phyloP scores from a whole-genome alignment of 2,329 filamentous ascomycete genomes.

The Aspergillus viridinutans region DNA sequence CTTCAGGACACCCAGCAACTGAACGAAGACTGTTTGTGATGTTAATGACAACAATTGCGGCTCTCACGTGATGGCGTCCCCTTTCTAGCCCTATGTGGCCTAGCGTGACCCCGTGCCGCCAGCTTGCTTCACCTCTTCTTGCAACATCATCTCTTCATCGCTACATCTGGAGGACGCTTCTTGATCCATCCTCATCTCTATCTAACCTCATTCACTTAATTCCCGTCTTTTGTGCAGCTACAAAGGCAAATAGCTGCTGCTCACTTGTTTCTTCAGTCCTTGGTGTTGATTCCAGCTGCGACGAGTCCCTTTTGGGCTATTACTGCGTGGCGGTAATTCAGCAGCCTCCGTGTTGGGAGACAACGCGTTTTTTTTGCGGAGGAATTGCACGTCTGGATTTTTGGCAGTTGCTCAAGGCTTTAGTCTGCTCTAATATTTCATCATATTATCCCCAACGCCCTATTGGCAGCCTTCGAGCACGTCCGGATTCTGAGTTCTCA shows the following conservation, averaged over 20 bases:
- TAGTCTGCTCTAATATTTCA: constrained; percentile 17
- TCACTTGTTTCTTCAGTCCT: neutral
- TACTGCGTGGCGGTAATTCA: neutral
- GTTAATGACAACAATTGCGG: neutral
- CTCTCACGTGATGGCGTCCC: constrained; percentile 10
- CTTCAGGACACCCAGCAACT: neutral
- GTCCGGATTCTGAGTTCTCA: constrained; percentile 17
- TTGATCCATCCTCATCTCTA: constrained; percentile 9
- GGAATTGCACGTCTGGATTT: neutral
- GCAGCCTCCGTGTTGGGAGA: neutral
- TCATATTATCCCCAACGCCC: constrained; percentile 15
- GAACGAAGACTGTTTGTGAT: neutral
- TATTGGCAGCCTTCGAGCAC: constrained; percentile 16
- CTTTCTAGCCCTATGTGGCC: constrained; percentile 9
- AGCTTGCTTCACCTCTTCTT: constrained; percentile 15
- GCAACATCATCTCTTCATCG: constrained; percentile 22
- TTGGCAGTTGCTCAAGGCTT: constrained; percentile 14
- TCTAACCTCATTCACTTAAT: constrained; percentile 4
- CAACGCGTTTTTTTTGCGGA: neutral
- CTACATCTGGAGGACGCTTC: neutral
- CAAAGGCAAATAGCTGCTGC: neutral
- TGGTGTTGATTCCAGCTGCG: neutral
- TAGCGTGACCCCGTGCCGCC: constrained; percentile 21
- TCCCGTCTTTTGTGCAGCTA: constrained; percentile 1
- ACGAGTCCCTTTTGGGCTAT: neutral